Conservation (phyloP, 345 rosid genomes). For the Gossypium arboreum region DNA sequence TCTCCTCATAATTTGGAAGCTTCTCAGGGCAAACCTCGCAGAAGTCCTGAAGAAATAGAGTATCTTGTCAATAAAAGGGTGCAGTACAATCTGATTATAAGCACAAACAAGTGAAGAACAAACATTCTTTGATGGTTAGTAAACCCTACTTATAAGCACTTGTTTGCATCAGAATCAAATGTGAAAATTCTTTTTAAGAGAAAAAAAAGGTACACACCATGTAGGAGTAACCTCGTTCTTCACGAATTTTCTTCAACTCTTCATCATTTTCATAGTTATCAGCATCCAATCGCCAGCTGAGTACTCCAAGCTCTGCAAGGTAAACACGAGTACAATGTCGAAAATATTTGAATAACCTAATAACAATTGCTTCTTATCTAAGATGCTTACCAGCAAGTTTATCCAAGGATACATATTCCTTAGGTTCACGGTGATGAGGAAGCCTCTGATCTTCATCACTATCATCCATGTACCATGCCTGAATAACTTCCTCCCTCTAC, state of each 20-base stretch:
- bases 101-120: neutral
- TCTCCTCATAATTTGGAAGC: constrained; percentile 79
- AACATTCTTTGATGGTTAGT: neutral
- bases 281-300: constrained; percentile 89
- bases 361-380: neutral
- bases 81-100: neutral
- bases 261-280: constrained; percentile 85
- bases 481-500: constrained; percentile 74
- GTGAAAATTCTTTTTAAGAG: neutral
- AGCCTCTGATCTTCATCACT: constrained; percentile 82
- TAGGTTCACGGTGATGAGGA: constrained; percentile 83
- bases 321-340: constrained; percentile 7
- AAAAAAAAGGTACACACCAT: constrained; percentile 42
- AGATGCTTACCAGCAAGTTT: constrained; percentile 55
- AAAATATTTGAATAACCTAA: neutral
- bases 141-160: neutral
- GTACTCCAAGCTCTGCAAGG: constrained; percentile 74
- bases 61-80: neutral
- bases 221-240: constrained; percentile 85
- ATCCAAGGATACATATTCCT: constrained; percentile 70
- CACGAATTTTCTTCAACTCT: constrained; percentile 80
- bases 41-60: constrained; percentile 48
- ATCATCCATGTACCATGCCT: constrained; percentile 96
- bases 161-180: neutral
- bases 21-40: constrained; percentile 90